A percentile compares a stretch with the other conserved stretches of the same genome.
Conservation (phyloP, 768 basidiomycete genomes). For the Mrakia hoshinonis region DNA sequence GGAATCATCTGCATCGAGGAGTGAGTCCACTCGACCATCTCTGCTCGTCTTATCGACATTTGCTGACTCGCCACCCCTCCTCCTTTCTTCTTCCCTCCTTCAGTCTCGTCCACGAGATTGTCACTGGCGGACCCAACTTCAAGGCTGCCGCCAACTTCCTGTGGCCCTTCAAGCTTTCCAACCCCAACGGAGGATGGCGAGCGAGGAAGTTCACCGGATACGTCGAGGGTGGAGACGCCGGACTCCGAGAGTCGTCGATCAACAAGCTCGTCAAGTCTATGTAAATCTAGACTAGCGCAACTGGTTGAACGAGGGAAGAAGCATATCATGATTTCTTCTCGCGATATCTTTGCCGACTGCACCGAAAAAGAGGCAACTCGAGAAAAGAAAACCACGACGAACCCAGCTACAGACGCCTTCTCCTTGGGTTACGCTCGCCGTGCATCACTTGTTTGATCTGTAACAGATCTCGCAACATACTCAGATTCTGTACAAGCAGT, state of each 20-base stretch:
- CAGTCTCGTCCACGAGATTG: conserved; percentile 82
- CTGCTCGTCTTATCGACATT: neutral
- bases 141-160: conserved; percentile 91
- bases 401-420: too few relatives aligned
- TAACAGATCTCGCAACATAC: too few relatives aligned
- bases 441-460: too few relatives aligned
- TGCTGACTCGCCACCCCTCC: neutral
- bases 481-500: too few relatives aligned
- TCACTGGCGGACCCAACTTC: conserved; percentile 94
- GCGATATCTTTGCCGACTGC: too few relatives aligned
- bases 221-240: conserved; percentile 93
- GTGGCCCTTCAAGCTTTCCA: conserved; percentile 99
- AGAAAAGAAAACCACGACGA: too few relatives aligned
- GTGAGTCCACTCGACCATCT: neutral
- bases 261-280: conserved; percentile 79
- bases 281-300: conserved; percentile 35
- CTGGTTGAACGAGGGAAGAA: too few relatives aligned
- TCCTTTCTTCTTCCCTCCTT: neutral
- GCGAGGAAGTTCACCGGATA: conserved; percentile 62
- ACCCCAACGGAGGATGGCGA: conserved; percentile 98
- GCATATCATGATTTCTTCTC: too few relatives aligned
- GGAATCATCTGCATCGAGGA: conserved; percentile 67
- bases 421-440: too few relatives aligned
- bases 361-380: too few relatives aligned
- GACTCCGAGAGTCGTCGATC: conserved; percentile 93